Conservation (phyloP, 1,139 yeast species). For the Kodamaea sp. region DNA sequence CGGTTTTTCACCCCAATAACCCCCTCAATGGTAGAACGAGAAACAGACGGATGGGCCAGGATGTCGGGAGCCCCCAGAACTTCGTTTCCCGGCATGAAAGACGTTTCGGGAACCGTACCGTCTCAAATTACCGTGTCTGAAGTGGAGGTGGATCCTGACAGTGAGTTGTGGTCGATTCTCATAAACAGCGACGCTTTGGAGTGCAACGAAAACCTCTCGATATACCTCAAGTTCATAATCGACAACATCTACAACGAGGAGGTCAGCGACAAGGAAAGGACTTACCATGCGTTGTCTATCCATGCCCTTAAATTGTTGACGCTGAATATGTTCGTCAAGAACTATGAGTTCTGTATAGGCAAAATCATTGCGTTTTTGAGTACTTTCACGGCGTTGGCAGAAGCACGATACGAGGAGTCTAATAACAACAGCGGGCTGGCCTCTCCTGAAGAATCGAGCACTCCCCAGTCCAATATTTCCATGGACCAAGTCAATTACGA, state of each 20-base stretch:
- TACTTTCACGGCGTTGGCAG: constrained; percentile 26
- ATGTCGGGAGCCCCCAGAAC: not conserved
- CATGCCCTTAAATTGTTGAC: constrained; percentile 38
- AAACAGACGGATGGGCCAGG: not conserved
- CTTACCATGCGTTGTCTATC: constrained; percentile 36
- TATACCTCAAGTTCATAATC: constrained; percentile 35
- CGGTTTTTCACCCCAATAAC: too few relatives aligned
- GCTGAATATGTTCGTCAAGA: constrained; percentile 43
- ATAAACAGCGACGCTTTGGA: constrained; percentile 43
- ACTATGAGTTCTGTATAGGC: constrained; percentile 40
- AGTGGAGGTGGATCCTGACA: constrained; percentile 1
- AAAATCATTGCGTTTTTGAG: constrained; percentile 39
- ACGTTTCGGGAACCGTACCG: too few relatives aligned
- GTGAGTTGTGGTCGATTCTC: constrained; percentile 12
- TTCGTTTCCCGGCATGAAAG: constrained; percentile 2
- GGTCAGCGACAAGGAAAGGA: constrained; percentile 13
- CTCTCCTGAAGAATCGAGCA: not conserved
- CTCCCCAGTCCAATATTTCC: not conserved
- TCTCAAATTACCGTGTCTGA: too few relatives aligned
- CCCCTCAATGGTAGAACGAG: too few relatives aligned
- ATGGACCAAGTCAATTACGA: constrained; percentile 21
- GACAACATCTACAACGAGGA: constrained; percentile 28
- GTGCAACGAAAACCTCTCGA: constrained; percentile 42
- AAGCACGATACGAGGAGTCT: not conserved
- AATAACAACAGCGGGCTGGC: not conserved